phyloP scores from a whole-genome alignment of 371 early-diverging fungal species.

The Mortierella sp. region DNA sequence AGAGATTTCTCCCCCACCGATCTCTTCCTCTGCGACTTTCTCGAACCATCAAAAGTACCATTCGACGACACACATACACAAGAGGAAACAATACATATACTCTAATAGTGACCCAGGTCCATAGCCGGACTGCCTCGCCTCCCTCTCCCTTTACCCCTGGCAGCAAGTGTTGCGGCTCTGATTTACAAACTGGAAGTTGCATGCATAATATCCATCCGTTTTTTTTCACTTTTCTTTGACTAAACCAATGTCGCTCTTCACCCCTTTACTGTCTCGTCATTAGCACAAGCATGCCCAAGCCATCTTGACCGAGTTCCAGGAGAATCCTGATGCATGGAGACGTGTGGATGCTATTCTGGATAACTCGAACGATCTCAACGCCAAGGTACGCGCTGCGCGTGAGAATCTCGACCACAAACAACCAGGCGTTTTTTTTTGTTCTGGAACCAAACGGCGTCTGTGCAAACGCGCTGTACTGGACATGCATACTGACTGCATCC shows the following conservation, averaged over 20 bases:
- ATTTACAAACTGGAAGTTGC: background rate
- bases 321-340: conserved; percentile 98
- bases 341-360: conserved; percentile 96
- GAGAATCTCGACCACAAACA: background rate
- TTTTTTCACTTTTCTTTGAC: background rate
- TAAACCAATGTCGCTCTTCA: background rate
- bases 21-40: background rate
- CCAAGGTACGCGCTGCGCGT: conserved; percentile 78
- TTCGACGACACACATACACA: background rate
- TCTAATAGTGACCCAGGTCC: background rate
- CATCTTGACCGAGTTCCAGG: conserved; percentile 94
- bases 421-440: background rate
- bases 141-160: background rate
- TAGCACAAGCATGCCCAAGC: conserved; percentile 90
- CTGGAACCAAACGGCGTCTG: background rate
- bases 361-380: conserved; percentile 82
- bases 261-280: background rate
- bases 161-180: background rate
- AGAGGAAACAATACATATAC: background rate
- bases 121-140: background rate
- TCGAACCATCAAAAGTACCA: background rate
- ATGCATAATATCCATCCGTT: background rate
- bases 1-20: background rate
- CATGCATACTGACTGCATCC: background rate
- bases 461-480: background rate